Percentiles rank a stretch among this genome's conserved stretches.
phyloP scores from a whole-genome alignment of 106 monocot genomes.

The Hemerocallis citrina region DNA sequence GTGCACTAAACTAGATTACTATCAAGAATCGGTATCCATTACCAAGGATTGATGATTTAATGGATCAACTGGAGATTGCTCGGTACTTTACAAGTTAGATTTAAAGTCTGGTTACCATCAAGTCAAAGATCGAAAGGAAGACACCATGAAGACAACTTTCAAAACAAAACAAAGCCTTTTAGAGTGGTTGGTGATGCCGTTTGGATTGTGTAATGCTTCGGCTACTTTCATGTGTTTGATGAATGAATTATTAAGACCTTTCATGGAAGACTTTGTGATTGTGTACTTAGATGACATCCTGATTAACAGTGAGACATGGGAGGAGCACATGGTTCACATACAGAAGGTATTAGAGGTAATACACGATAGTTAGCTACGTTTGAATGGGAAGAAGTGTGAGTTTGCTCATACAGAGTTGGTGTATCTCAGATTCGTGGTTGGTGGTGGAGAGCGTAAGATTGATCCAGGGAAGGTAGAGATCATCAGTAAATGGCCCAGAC shows the following conservation, averaged over 20 bases:
- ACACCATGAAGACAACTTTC: neutral
- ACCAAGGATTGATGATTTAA: too few species aligned
- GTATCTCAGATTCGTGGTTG: neutral
- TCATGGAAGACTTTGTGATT: too few species aligned
- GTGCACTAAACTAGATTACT: too few species aligned
- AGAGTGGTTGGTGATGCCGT: neutral
- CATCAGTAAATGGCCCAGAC: neutral
- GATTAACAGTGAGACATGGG: neutral
- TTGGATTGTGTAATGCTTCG: too few species aligned
- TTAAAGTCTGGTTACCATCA: too few species aligned
- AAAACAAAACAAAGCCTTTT: neutral
- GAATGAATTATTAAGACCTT: neutral
- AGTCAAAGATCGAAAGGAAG: neutral
- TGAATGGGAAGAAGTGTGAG: neutral
- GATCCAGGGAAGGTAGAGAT: neutral
- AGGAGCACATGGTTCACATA: too few species aligned
- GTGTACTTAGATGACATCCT: neutral
- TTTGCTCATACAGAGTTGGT: neutral
- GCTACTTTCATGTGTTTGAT: neutral
- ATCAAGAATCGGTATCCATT: too few species aligned
- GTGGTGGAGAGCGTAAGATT: neutral
- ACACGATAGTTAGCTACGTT: neutral
- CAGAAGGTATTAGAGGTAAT: neutral
- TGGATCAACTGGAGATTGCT: neutral
- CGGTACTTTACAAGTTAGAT: neutral